phyloP scores from a whole-genome alignment of 148 eudicot genomes.

The Fallopia convolvulus region DNA sequence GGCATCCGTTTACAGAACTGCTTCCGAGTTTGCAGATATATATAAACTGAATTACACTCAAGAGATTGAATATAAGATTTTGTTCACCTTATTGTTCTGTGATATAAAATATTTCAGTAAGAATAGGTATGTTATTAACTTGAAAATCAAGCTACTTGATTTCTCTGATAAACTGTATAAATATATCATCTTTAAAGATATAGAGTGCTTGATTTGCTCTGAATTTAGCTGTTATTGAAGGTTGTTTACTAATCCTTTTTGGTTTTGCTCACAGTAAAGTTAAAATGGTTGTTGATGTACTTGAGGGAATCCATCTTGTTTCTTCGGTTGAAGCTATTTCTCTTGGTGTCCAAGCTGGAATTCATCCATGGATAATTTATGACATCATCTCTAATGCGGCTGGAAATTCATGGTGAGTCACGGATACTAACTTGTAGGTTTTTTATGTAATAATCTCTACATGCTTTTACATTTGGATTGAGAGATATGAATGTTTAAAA shows the following conservation, averaged over 20 bases:
- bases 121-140: background rate
- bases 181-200: background rate
- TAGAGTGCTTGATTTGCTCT: background rate
- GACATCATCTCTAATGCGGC: slow-evolving; percentile 98
- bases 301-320: slow-evolving; percentile 91
- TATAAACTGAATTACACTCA: background rate
- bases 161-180: background rate
- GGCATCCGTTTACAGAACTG: background rate
- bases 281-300: slow-evolving; percentile 80
- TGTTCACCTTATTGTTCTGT: background rate
- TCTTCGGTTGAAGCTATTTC: slow-evolving; percentile 93
- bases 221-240: background rate
- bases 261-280: slow-evolving; percentile 50
- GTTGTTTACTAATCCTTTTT: background rate
- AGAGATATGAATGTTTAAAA: background rate
- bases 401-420: slow-evolving; percentile 82
- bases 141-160: background rate
- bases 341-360: slow-evolving; percentile 84
- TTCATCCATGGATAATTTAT: slow-evolving; percentile 85
- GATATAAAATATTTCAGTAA: background rate
- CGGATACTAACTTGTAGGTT: background rate
- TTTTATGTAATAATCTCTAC: background rate
- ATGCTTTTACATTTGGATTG: background rate
- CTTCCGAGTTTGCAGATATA: background rate
- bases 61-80: background rate